Percentiles rank a stretch among this genome's conserved stretches.
phyloP scores from a whole-genome alignment of 2,329 filamentous ascomycete species.

The Nemania sp. region DNA sequence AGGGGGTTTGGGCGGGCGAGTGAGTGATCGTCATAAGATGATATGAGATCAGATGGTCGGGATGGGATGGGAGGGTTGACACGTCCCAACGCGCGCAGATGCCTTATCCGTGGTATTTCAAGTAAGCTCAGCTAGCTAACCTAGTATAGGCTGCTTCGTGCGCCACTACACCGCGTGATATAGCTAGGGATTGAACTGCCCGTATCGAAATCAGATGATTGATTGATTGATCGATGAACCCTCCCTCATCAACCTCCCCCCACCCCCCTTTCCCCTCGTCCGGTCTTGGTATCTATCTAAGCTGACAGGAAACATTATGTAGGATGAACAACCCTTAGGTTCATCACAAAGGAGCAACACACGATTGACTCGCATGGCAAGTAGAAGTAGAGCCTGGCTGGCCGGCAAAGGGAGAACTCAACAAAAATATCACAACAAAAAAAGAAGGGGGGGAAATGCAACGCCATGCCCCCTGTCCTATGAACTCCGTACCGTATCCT shows the following conservation, averaged over 20 bases:
- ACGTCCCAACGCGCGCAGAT: slow-evolving; percentile 7
- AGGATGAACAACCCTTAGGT: slow-evolving; percentile 4
- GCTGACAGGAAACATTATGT: slow-evolving; percentile 15
- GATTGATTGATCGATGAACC: not conserved
- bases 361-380: slow-evolving; percentile 4
- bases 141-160: not conserved
- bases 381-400: slow-evolving; percentile 5
- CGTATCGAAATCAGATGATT: not conserved
- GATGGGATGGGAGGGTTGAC: not conserved
- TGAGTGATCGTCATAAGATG: not conserved
- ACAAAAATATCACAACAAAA: slow-evolving; percentile 12
- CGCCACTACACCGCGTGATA: not conserved
- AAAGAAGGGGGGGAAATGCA: not conserved
- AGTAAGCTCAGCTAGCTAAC: not conserved
- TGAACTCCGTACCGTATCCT: slow-evolving; percentile 23
- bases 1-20: too few relatives aligned
- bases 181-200: not conserved
- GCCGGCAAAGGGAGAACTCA: not conserved
- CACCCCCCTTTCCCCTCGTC: not conserved
- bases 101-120: slow-evolving; percentile 1
- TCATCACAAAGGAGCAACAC: slow-evolving; percentile 1
- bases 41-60: too few relatives aligned
- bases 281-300: not conserved
- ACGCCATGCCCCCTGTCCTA: slow-evolving; percentile 18
- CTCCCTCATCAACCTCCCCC: not conserved